phyloP scores from a whole-genome alignment of 768 basidiomycete species.

The Rhodotorula kratochvilovae region DNA sequence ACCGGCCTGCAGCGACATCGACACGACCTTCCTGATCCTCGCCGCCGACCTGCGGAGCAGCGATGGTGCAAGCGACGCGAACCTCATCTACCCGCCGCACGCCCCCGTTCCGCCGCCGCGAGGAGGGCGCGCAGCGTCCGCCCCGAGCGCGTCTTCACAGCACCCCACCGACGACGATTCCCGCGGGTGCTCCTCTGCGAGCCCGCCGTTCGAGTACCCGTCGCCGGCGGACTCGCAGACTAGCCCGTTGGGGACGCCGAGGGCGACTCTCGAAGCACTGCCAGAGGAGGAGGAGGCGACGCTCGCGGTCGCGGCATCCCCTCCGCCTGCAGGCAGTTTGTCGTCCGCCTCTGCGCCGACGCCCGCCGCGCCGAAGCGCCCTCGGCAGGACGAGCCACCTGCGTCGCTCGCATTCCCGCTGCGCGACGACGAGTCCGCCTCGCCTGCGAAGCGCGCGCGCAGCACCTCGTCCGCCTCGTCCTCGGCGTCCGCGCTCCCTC shows the following conservation, averaged over 20 bases:
- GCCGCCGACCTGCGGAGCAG: constrained; percentile 89
- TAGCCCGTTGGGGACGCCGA: not conserved
- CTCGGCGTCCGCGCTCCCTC: not conserved
- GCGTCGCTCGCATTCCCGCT: not conserved
- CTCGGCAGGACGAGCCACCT: not conserved
- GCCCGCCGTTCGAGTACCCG: not conserved
- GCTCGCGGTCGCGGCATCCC: not conserved
- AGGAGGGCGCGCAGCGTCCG: no score
- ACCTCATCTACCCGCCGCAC: constrained; percentile 74
- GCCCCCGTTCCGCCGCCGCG: constrained; percentile 49
- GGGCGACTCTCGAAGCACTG: no score
- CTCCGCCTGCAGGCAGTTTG: no score
- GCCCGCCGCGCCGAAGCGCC: not conserved
- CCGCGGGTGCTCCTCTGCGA: not conserved
- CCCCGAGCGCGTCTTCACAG: no score
- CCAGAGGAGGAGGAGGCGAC: not conserved
- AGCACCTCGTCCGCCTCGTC: not conserved
- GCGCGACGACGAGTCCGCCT: no score
- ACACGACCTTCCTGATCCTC: constrained; percentile 66
- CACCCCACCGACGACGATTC: no score
- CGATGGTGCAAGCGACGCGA: constrained; percentile 76
- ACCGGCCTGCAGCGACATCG: not conserved
- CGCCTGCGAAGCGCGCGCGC: not conserved
- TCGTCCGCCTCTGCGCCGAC: no score
- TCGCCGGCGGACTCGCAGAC: not conserved